phyloP scores from a whole-genome alignment of 2,329 filamentous ascomycete species.

The Verticillium dahliae region DNA sequence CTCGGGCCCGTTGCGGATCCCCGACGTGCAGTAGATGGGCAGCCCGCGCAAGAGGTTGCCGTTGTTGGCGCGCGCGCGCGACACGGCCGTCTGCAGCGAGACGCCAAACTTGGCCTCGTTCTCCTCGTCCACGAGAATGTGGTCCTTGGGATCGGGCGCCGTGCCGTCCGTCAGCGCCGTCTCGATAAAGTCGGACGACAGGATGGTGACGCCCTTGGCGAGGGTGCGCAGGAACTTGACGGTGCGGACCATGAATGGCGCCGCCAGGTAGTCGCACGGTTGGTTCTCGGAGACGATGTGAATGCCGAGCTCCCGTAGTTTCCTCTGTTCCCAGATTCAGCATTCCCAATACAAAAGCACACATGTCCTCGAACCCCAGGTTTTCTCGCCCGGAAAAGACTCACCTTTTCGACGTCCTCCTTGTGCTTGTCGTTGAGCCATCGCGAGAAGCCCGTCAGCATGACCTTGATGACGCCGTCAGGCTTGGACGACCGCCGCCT shows the following conservation, averaged over 20 bases:
- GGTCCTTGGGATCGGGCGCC: slow-evolving; percentile 58
- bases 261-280: slow-evolving; percentile 78
- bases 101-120: slow-evolving; percentile 68
- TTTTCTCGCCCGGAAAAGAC: slow-evolving; percentile 16
- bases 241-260: slow-evolving; percentile 80
- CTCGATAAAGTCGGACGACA: slow-evolving; percentile 75
- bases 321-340: slow-evolving; percentile 49
- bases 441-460: slow-evolving; percentile 76
- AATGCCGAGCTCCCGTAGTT: slow-evolving; percentile 78
- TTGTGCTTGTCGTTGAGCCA: slow-evolving; percentile 71
- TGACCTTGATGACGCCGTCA: slow-evolving; percentile 65
- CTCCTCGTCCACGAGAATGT: slow-evolving; percentile 62
- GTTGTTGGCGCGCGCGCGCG: slow-evolving; percentile 67
- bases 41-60: slow-evolving; percentile 69
- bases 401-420: slow-evolving; percentile 75
- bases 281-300: slow-evolving; percentile 69
- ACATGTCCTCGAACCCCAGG: slow-evolving; percentile 1
- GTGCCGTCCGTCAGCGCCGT: slow-evolving; percentile 64
- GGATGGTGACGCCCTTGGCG: slow-evolving; percentile 70
- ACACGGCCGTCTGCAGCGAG: slow-evolving; percentile 60
- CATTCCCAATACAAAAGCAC: slow-evolving; percentile 8
- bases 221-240: slow-evolving; percentile 89
- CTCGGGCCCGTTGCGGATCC: slow-evolving; percentile 73
- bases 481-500: slow-evolving; percentile 56
- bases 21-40: slow-evolving; percentile 77